Evolutionary conservation across 768 basidiomycete genomes (phyloP).

Genomic region (Fomitopsis serialis): DNA sequence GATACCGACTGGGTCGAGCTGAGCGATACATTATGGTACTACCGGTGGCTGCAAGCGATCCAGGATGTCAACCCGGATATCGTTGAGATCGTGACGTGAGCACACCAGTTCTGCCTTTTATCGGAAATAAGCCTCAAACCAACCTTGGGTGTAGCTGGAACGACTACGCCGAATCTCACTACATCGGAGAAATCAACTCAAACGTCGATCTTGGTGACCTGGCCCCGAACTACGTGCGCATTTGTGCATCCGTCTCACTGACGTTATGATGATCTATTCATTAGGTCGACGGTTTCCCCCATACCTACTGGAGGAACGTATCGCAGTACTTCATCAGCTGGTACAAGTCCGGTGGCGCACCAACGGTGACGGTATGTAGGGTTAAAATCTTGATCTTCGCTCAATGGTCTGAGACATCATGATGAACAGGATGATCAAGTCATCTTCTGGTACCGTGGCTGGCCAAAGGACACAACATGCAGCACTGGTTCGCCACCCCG

Average conservation of each 20-base stretch:
- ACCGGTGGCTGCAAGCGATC: background rate
- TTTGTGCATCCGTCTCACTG: background rate
- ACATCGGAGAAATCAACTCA: constrained; percentile 33
- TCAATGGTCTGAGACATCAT: too few relatives aligned
- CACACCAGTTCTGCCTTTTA: background rate
- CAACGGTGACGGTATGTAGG: background rate
- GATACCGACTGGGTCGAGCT: constrained; percentile 4
- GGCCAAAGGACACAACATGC: constrained; percentile 22
- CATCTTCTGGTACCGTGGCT: constrained; percentile 27
- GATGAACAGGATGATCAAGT: constrained; percentile 19
- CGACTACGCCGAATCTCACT: constrained; percentile 34
- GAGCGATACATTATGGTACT: constrained; percentile 1
- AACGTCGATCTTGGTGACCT: constrained; percentile 20
- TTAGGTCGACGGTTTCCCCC: constrained; percentile 18
- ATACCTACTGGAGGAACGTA: constrained; percentile 22
- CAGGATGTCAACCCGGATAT: constrained; percentile 3
- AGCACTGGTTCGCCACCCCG: constrained; percentile 23
- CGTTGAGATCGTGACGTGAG: constrained; percentile 8
- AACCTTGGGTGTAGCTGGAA: constrained; percentile 12
- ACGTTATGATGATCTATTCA: background rate
- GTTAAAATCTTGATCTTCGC: too few relatives aligned
- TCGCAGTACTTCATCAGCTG: constrained; percentile 19
- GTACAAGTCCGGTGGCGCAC: constrained; percentile 25
- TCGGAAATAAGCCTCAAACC: background rate
- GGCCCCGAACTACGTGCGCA: constrained; percentile 19